These are phyloP conservation scores for Fusarium sp. DNA, from an alignment of 2,329 filamentous ascomycete species.

Conservation along the genomic window DNA sequence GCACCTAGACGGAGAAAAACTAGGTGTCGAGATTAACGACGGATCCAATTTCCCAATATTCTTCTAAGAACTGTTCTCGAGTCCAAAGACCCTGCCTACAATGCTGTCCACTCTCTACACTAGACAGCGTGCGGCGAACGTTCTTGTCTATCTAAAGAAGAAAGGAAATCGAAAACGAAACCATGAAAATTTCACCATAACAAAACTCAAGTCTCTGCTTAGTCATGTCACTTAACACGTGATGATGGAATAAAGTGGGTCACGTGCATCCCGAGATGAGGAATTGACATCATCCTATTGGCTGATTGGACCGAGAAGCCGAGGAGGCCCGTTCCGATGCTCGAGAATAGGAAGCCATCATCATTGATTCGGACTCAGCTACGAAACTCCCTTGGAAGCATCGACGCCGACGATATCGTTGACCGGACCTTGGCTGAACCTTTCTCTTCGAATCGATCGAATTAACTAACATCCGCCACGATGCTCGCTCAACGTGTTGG, in stretches of 20 bases:
- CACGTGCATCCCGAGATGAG: conserved; percentile 52
- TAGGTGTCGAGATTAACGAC: conserved; percentile 69
- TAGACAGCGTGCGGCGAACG: conserved; percentile 54
- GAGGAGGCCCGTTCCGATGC: conserved; percentile 48
- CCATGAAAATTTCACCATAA: conserved; percentile 3
- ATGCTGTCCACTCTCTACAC: conserved; percentile 48
- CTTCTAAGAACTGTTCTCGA: conserved; percentile 59
- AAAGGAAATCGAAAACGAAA: conserved; percentile 49
- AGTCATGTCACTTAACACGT: conserved; percentile 19
- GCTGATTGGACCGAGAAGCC: conserved; percentile 60
- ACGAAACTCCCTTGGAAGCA: conserved; percentile 22
- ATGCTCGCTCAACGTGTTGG: conserved; percentile 71
- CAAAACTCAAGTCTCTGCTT: not conserved
- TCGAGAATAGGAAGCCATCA: conserved; percentile 41
- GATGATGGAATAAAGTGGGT: conserved; percentile 4
- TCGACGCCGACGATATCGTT: conserved; percentile 41
- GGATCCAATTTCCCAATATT: conserved; percentile 59
- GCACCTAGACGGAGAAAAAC: conserved; percentile 61
- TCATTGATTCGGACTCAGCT: conserved; percentile 31
- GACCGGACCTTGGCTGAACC: conserved; percentile 33
- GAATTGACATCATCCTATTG: conserved; percentile 57
- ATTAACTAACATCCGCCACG: conserved; percentile 38
- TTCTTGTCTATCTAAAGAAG: conserved; percentile 65
- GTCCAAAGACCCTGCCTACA: conserved; percentile 53
- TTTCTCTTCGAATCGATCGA: conserved; percentile 9